Percentiles rank a stretch among this genome's conserved stretches.
Conservation (phyloP, 148 eudicot genomes). For the Spergularia bocconei region DNA sequence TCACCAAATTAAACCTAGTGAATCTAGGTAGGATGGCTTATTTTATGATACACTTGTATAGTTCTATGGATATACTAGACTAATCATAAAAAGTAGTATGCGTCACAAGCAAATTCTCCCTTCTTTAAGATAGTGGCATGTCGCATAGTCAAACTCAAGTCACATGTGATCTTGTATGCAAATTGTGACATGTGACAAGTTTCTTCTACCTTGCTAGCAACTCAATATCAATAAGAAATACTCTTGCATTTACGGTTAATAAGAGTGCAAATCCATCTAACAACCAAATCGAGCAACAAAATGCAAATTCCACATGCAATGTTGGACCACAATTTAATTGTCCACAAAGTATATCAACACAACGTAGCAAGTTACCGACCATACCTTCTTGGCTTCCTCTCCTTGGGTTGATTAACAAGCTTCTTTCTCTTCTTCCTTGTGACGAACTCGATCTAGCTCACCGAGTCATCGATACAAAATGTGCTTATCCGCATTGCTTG, state of each 20-base stretch:
- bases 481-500: too few species aligned
- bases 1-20: too few species aligned
- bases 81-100: too few species aligned
- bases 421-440: too few species aligned
- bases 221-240: neutral
- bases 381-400: too few species aligned
- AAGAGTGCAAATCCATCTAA: neutral
- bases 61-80: too few species aligned
- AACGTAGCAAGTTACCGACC: too few species aligned
- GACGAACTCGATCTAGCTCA: too few species aligned
- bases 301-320: conserved; percentile 9
- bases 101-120: neutral
- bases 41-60: too few species aligned
- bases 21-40: too few species aligned
- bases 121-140: neutral
- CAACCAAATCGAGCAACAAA: neutral
- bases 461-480: too few species aligned
- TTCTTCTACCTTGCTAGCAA: neutral
- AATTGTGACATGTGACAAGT: neutral
- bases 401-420: too few species aligned
- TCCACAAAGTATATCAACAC: neutral
- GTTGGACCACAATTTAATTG: conserved; percentile 2
- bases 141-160: neutral
- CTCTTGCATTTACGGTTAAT: neutral
- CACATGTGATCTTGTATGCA: conserved; percentile 5